Base-by-base conservation (phyloP, 2,329 filamentous ascomycete species). In the Rhynchosporium agropyri region DNA sequence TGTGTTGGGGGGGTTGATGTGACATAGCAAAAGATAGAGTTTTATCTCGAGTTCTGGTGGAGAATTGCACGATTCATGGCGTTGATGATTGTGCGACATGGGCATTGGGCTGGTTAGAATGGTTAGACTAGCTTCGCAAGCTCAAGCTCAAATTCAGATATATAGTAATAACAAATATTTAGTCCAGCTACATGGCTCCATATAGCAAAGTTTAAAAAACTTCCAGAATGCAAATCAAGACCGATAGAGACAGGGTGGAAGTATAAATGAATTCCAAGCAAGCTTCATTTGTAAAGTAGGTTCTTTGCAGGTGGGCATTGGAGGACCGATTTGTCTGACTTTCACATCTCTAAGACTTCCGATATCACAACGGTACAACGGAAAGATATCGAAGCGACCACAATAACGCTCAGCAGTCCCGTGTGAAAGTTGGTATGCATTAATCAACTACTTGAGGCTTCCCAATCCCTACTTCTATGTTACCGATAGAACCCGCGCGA, bases 1-100 rank as follows among this genome's bases (percentile, higher is more conserved):
- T 36, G 92, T 98, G 1, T 77, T 98, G 1, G 92, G 92, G 2
- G 95, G 94, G 0, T 79, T 98, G 69, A 88, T 97, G 84, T 86
- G 68, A 75, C 56, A 53, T 29, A 51, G 61, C 46, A 58, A 60
- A 38, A 15, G 43, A 28, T 6, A n/a, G 43, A 26, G 26, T 28
- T 45, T 48, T 48, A 49, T 31, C 49, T 59, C 55, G 55, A 59
- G 59, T 60, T 26, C 4, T 10, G 8, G 9, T n/a, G 20, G 31
- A 45, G 50, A 31, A 42, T 7, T 15, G 26, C 51, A 67, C 64
- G 68, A 67, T 63, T 63, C 65, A 66, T 67, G 62, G 62, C 61
- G 58, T 68, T 60, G 62, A 48, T 49, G 62, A 68, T 65, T 57
- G 58, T 31, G 66, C 55, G 45, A 56, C 31, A n/a, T 36, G 33